A percentile compares a stretch with the other conserved stretches of the same genome.
These are phyloP conservation scores for Solanum medicagineum DNA, from an alignment of 257 asterid species.

Conservation along the genomic window DNA sequence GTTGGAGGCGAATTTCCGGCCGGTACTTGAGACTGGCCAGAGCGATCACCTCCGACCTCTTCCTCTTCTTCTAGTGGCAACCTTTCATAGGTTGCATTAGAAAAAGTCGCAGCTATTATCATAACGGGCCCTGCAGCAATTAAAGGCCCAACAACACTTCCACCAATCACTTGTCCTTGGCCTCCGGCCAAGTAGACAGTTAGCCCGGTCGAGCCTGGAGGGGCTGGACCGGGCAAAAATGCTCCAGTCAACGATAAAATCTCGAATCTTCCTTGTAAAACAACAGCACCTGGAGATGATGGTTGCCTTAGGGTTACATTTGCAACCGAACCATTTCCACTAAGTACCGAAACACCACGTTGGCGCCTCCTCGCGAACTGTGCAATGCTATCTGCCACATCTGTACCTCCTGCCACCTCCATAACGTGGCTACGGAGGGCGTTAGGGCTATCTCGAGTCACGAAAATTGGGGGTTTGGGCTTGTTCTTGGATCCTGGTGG, in stretches of 20 bases:
- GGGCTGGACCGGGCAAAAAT: slow-evolving; percentile 51
- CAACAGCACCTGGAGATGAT: slow-evolving; percentile 28
- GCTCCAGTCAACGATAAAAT: slow-evolving; percentile 48
- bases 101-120: slow-evolving; percentile 50
- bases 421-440: slow-evolving; percentile 54
- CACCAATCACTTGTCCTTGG: slow-evolving; percentile 67
- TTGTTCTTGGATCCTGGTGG: slow-evolving; percentile 67
- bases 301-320: slow-evolving; percentile 56
- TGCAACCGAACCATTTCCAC: slow-evolving; percentile 51
- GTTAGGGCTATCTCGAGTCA: slow-evolving; percentile 61
- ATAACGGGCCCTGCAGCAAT: slow-evolving; percentile 57
- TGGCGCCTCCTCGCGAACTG: slow-evolving; percentile 52
- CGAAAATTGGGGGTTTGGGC: slow-evolving; percentile 52
- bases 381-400: slow-evolving; percentile 51
- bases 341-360: slow-evolving; percentile 53
- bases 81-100: slow-evolving; percentile 53
- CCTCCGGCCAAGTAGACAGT: slow-evolving; percentile 52
- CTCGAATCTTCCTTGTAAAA: slow-evolving; percentile 55
- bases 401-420: slow-evolving; percentile 49
- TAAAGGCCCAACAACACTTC: slow-evolving; percentile 53
- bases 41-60: slow-evolving; percentile 2
- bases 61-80: slow-evolving; percentile 50
- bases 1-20: slow-evolving; percentile 21
- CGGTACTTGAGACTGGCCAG: neutral
- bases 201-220: slow-evolving; percentile 45